A percentile compares a stretch with the other conserved stretches of the same genome.
phyloP scores from a whole-genome alignment of 2,329 filamentous ascomycete genomes.

The Bipolaris sorokiniana region DNA sequence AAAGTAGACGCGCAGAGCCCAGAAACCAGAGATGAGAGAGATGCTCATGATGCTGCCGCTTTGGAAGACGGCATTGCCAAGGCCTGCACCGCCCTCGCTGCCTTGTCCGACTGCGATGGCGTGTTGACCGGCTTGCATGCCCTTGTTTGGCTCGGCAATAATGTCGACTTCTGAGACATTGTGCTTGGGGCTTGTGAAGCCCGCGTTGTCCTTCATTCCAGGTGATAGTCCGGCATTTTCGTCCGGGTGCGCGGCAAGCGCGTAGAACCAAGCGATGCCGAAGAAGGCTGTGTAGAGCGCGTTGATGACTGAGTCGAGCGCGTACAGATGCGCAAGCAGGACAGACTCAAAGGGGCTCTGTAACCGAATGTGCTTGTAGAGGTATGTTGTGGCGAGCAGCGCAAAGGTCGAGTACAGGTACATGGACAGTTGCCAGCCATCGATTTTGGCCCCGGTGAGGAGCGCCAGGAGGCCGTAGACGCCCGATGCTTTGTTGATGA shows the following conservation, averaged over 20 bases:
- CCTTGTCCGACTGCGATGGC: slow-evolving; percentile 56
- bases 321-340: slow-evolving; percentile 82
- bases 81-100: slow-evolving; percentile 50
- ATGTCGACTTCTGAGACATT: slow-evolving; percentile 66
- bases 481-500: slow-evolving; percentile 92
- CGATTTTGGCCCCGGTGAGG: slow-evolving; percentile 83
- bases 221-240: slow-evolving; percentile 48
- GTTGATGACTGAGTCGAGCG: slow-evolving; percentile 82
- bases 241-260: slow-evolving; percentile 65
- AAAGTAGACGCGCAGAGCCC: slow-evolving; percentile 80
- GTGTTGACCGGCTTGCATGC: slow-evolving; percentile 58
- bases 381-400: slow-evolving; percentile 69
- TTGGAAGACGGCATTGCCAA: slow-evolving; percentile 70
- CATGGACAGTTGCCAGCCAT: slow-evolving; percentile 83
- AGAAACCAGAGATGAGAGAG: slow-evolving; percentile 74
- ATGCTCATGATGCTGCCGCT: slow-evolving; percentile 77
- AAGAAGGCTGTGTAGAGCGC: slow-evolving; percentile 82
- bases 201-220: slow-evolving; percentile 67
- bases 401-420: slow-evolving; percentile 85
- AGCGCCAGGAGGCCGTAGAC: slow-evolving; percentile 89
- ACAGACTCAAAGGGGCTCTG: slow-evolving; percentile 81
- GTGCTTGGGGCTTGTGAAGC: slow-evolving; percentile 68
- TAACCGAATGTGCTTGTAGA: slow-evolving; percentile 79
- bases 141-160: slow-evolving; percentile 55
- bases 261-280: slow-evolving; percentile 83